Conservation (phyloP, 1,284 basidiomycete genomes). For the Marasmius tenuissimus region DNA sequence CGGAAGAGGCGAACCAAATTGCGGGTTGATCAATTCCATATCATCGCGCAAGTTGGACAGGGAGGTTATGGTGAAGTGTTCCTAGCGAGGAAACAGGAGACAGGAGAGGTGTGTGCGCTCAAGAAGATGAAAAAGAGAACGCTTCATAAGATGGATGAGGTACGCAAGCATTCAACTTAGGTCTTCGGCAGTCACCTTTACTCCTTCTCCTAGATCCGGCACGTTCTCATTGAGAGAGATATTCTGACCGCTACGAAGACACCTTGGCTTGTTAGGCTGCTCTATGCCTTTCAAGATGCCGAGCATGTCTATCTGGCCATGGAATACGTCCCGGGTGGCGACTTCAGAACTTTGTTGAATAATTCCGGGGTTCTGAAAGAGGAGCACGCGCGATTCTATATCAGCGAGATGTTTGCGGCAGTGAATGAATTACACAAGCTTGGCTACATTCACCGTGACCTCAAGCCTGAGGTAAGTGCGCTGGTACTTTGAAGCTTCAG, state of each 20-base stretch:
- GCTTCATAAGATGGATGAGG: conserved; percentile 96
- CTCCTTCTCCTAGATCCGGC: conserved; percentile 63
- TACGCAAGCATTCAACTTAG: conserved; percentile 27
- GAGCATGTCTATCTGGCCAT: conserved; percentile 92
- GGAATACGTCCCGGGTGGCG: conserved; percentile 98
- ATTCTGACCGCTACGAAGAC: conserved; percentile 95
- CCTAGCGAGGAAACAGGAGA: conserved; percentile 88
- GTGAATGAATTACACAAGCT: conserved; percentile 93
- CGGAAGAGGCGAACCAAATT: conserved; percentile 86
- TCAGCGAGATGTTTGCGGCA: conserved; percentile 92
- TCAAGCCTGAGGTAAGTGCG: conserved; percentile 88
- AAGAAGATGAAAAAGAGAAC: conserved; percentile 97
- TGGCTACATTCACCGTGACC: conserved; percentile 95
- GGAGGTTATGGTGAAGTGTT: conserved; percentile 97
- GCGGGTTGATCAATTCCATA: conserved; percentile 88
- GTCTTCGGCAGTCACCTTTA: conserved; percentile 8
- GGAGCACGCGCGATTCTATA: conserved; percentile 93
- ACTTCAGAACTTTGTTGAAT: conserved; percentile 93
- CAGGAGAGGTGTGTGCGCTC: conserved; percentile 91
- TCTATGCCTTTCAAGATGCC: conserved; percentile 94
- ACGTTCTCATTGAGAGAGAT: conserved; percentile 95
- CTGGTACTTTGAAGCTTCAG: neutral
- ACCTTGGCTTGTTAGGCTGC: conserved; percentile 88
- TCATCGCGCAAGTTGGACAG: conserved; percentile 96
- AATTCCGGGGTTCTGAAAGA: conserved; percentile 96